phyloP scores from a whole-genome alignment of 441 rosid genomes.

The Pelargonium myrrhifolium region DNA sequence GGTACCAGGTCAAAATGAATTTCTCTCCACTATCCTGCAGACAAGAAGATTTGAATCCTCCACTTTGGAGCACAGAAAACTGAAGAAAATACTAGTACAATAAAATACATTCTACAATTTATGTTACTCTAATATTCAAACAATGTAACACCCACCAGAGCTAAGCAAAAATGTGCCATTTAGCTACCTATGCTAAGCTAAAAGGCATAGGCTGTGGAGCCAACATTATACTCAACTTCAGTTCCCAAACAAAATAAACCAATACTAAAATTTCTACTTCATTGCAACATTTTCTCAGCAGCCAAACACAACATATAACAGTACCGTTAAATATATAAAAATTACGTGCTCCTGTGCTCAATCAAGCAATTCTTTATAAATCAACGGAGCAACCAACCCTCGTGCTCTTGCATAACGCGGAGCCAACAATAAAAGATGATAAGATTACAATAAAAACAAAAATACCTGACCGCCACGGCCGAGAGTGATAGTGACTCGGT shows the following conservation, averaged over 20 bases:
- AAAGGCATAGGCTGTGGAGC: background rate
- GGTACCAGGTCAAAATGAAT: conserved; percentile 7
- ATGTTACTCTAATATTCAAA: background rate
- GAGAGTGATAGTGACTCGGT: conserved; percentile 72
- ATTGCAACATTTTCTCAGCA: conserved; percentile 14
- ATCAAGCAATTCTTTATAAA: conserved; percentile 5
- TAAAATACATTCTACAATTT: background rate
- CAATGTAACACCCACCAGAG: background rate
- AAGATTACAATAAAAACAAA: background rate
- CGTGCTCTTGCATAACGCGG: background rate
- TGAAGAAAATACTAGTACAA: background rate
- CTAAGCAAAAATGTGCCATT: background rate
- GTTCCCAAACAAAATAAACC: background rate
- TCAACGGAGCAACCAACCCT: background rate
- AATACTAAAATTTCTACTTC: background rate
- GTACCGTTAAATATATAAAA: too few species aligned
- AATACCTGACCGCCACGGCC: conserved; percentile 75
- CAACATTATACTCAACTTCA: background rate
- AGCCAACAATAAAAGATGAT: conserved; percentile 7
- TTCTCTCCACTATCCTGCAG: background rate
- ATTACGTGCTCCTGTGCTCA: background rate
- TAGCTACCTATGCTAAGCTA: background rate
- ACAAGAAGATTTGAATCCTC: background rate
- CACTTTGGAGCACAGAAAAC: background rate
- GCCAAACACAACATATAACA: conserved; percentile 12